Evolutionary conservation across 176 grass and related monocot genomes (phyloP), one percentile per base, ranked within the genome.

Genomic region (Alopecurus myosuroides): DNA sequence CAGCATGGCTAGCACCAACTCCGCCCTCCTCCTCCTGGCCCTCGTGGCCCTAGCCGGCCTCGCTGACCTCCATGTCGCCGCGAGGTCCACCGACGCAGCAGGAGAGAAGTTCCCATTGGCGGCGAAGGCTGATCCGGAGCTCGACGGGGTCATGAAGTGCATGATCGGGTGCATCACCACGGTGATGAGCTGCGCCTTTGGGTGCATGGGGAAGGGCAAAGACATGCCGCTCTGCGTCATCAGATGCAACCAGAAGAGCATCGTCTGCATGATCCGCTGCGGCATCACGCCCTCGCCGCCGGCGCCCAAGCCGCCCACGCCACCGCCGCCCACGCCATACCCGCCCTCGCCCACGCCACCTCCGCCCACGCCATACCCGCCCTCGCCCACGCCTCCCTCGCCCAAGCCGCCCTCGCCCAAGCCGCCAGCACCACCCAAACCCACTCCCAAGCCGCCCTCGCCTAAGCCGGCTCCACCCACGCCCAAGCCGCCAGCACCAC

Each of bases 221-320:
- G 84, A 90, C 80, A 15, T 74, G 48, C 65, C 88, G 66, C 84
- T 90, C 80, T 90, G 88, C 84, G 11, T 75, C 80, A 49, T 90
- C 46, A 58, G 74, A 74, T 90, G 88, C 75, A 61, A 87, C 88
- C 76, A 83, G 45, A 87, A 86, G 48, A 83, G 19, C 80, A 29
- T 87, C 75, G 80, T 90, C 80, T 90, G 88, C 67, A 74, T 86
- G 80, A 9, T 90, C 28, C 56, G 56, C 18, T 87, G 88, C 75
- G 67, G 28, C 74, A 7, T 90, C 83, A 20, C 81, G 14, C 87
- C 87, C 35, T 65, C 69, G 20, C 55, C 81, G 4, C 41, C 70
- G 26, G 0, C 2, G 0, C 81, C 81, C 36, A 44, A 29, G 25
- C 58, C 85, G 13, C 42, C 51, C 1, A 4, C 22, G 6, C 84